These are phyloP conservation scores for Kuraishia ogatae DNA, from an alignment of 805 yeast genomes.

Conservation along the genomic window DNA sequence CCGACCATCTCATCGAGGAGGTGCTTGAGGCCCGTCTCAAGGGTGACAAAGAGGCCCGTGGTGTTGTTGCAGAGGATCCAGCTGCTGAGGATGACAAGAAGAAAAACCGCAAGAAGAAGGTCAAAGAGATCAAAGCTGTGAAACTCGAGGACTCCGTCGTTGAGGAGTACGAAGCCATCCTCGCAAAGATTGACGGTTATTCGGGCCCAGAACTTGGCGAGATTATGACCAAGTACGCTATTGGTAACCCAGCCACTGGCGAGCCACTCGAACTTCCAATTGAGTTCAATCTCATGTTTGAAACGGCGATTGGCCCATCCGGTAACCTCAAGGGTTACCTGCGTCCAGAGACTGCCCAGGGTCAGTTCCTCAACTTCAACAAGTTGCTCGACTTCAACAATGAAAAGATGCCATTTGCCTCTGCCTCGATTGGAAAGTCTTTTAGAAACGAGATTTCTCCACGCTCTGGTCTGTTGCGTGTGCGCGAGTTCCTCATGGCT, in stretches of 20 bases:
- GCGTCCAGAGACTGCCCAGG: conserved; percentile 99
- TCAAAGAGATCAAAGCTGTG: conserved; percentile 84
- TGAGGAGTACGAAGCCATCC: conserved; percentile 72
- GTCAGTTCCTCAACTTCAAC: conserved; percentile 93
- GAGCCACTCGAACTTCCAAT: conserved; percentile 81
- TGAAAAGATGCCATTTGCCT: conserved; percentile 97
- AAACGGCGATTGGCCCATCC: conserved; percentile 98
- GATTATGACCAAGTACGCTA: conserved; percentile 71
- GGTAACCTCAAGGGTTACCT: conserved; percentile 92
- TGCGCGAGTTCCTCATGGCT: conserved; percentile 98
- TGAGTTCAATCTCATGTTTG: conserved; percentile 98
- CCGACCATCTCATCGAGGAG: conserved; percentile 97
- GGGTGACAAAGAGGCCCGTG: conserved; percentile 97
- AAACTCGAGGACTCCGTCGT: conserved; percentile 78
- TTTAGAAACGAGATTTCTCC: conserved; percentile 99
- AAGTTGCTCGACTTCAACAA: conserved; percentile 92
- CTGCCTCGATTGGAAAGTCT: conserved; percentile 97
- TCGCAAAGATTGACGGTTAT: conserved; percentile 93
- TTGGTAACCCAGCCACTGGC: conserved; percentile 87
- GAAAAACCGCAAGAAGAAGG: conserved; percentile 92
- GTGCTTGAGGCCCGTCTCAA: conserved; percentile 92
- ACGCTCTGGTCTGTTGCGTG: conserved; percentile 94
- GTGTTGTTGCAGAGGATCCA: conserved; percentile 55
- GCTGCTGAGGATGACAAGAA: conserved; percentile 65
- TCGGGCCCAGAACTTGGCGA: conserved; percentile 91